These are phyloP conservation scores for Trematosphaeria pertusa DNA, from an alignment of 2,329 filamentous ascomycete species.

Conservation along the genomic window DNA sequence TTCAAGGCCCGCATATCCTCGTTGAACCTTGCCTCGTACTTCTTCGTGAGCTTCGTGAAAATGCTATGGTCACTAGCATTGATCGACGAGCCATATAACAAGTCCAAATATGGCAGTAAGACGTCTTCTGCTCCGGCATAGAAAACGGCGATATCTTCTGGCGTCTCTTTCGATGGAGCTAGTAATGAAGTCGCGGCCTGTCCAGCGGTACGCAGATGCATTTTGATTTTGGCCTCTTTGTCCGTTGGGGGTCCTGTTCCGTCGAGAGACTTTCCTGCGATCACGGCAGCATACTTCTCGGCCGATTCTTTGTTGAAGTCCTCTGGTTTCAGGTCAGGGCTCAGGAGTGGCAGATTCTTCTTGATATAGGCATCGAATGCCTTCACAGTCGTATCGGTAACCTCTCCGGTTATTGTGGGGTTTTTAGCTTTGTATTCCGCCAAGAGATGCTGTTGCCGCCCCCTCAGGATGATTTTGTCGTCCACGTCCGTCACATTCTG, in stretches of 20 bases:
- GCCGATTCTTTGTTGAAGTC: conserved; percentile 57
- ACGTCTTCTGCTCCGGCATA: conserved; percentile 70
- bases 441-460: conserved; percentile 80
- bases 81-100: conserved; percentile 62
- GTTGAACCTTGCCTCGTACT: conserved; percentile 87
- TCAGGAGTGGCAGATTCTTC: conserved; percentile 69
- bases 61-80: conserved; percentile 72
- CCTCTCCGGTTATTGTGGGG: conserved; percentile 51
- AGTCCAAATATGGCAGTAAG: conserved; percentile 82
- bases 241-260: conserved; percentile 68
- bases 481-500: conserved; percentile 82
- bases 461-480: conserved; percentile 67
- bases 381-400: conserved; percentile 56
- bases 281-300: conserved; percentile 61
- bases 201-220: conserved; percentile 75
- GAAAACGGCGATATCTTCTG: conserved; percentile 55
- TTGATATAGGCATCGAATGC: conserved; percentile 66
- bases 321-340: conserved; percentile 52
- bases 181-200: conserved; percentile 61
- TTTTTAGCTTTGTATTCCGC: conserved; percentile 67
- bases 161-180: conserved; percentile 34
- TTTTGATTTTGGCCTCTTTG: conserved; percentile 85
- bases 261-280: conserved; percentile 62
- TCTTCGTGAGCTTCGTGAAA: conserved; percentile 84
- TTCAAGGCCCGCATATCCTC: conserved; percentile 88